Conservation (phyloP, 768 basidiomycete species). For the Hysterangium stoloniferum region DNA sequence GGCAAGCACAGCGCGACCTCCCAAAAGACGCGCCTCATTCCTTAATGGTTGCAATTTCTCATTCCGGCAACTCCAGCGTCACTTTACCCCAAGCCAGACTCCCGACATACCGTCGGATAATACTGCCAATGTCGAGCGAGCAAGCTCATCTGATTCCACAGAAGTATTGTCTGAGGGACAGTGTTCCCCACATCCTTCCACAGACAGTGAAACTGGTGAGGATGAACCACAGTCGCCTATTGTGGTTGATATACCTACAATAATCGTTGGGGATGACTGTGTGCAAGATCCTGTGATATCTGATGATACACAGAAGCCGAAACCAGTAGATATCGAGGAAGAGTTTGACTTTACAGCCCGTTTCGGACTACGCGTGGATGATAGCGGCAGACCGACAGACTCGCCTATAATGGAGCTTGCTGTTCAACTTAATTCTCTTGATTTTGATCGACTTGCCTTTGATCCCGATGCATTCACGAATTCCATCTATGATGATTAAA, state of each 20-base stretch:
- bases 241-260: neutral
- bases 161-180: no score
- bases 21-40: neutral
- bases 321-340: neutral
- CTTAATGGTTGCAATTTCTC: neutral
- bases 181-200: neutral
- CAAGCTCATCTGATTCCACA: no score
- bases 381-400: neutral
- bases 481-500: neutral
- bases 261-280: no score
- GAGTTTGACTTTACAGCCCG: neutral
- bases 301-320: neutral
- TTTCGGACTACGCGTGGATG: neutral
- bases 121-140: no score
- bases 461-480: neutral
- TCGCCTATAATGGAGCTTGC: neutral
- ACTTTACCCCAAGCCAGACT: no score
- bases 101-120: no score
- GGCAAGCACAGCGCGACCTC: neutral
- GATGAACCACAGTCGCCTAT: neutral
- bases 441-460: slow-evolving; percentile 1
- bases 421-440: slow-evolving; percentile 1
- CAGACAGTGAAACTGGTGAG: neutral
- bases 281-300: neutral
- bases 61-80: neutral